phyloP scores from a whole-genome alignment of 176 grass and related monocot species.

The Cymbopogon citratus region DNA sequence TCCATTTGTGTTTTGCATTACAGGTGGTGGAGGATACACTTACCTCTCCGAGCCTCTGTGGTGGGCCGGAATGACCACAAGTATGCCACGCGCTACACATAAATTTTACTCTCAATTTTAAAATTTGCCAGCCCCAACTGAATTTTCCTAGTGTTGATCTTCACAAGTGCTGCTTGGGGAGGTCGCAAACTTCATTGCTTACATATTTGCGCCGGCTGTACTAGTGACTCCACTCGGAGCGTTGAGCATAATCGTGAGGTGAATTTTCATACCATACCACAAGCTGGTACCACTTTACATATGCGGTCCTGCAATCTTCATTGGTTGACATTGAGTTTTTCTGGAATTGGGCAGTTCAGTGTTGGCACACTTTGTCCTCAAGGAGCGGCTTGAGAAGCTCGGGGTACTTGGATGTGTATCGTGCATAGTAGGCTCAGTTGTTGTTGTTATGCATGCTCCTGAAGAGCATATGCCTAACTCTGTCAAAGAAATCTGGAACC shows the following conservation, averaged over 20 bases:
- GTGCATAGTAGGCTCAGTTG: constrained; percentile 90
- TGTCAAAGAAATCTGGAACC: constrained; percentile 83
- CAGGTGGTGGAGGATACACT: constrained; percentile 80
- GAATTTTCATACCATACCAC: background rate
- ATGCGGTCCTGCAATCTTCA: background rate
- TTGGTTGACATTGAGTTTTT: background rate
- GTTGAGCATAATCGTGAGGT: constrained; percentile 94
- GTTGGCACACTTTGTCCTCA: constrained; percentile 80
- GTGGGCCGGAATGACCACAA: constrained; percentile 96
- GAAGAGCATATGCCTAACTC: constrained; percentile 68
- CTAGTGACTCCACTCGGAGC: constrained; percentile 94
- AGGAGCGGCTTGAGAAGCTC: constrained; percentile 69
- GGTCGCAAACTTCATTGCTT: constrained; percentile 82
- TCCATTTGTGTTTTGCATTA: background rate
- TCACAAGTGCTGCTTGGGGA: constrained; percentile 87
- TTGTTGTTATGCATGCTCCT: constrained; percentile 87
- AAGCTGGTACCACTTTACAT: background rate
- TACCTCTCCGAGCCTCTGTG: constrained; percentile 81
- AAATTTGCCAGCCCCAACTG: background rate
- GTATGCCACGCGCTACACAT: constrained; percentile 28
- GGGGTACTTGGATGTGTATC: constrained; percentile 83
- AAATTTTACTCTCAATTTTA: background rate
- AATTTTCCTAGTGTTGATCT: constrained; percentile 25
- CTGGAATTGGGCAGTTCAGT: constrained; percentile 45
- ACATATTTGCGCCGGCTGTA: constrained; percentile 81